Conservation (phyloP, 2,329 filamentous ascomycete genomes). For the Aspergillus nomiae region DNA sequence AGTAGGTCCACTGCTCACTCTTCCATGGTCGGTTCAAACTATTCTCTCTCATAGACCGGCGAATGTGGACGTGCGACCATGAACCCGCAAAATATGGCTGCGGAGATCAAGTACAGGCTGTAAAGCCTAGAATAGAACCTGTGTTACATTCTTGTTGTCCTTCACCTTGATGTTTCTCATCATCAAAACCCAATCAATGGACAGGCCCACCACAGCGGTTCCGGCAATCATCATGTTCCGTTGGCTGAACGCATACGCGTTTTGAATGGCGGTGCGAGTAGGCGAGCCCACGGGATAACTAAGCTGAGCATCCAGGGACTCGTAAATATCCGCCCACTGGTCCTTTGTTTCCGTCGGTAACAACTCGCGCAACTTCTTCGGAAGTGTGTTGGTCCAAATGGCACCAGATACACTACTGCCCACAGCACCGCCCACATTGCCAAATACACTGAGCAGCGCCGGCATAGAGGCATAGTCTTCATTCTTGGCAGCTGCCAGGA, state of each 20-base stretch:
- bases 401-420: conserved; percentile 33
- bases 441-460: conserved; percentile 43
- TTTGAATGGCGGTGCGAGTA: conserved; percentile 44
- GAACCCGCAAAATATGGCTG: background rate
- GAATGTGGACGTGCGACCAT: too few relatives aligned
- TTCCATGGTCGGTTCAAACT: too few relatives aligned
- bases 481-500: conserved; percentile 54
- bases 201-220: conserved; percentile 15
- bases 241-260: conserved; percentile 50
- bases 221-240: conserved; percentile 40
- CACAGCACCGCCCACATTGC: conserved; percentile 35
- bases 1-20: too few relatives aligned
- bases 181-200: conserved; percentile 11
- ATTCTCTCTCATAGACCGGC: too few relatives aligned
- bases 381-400: conserved; percentile 38
- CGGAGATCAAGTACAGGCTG: too few relatives aligned
- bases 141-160: background rate
- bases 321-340: conserved; percentile 15
- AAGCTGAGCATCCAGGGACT: conserved; percentile 15
- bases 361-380: conserved; percentile 41
- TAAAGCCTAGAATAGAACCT: too few relatives aligned
- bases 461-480: conserved; percentile 55
- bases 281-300: conserved; percentile 41
- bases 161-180: conserved; percentile 14
- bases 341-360: conserved; percentile 25